Base-by-base conservation (phyloP, 768 basidiomycete species). In the Punctularia strigosozonata region DNA sequence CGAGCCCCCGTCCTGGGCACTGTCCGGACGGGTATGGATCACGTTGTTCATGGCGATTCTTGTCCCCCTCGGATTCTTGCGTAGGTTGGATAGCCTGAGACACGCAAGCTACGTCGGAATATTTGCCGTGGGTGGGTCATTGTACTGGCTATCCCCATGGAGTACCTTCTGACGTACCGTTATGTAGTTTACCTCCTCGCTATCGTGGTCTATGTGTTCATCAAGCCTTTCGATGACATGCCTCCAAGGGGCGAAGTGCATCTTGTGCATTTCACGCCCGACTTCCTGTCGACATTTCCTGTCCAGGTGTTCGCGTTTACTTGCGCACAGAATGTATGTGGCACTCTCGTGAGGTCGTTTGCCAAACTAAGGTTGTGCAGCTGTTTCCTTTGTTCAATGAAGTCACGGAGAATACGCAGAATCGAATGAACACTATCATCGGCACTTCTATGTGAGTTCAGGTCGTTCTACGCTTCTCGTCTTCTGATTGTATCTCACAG, bases 351-450 rank as follows among this genome's bases (percentile, higher is more conserved):
- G 8, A 34, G 10, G 13, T 21, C 18, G 8, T 3, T 13, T 38
- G 21, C 21, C 6, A 31, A 19, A 25, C 28, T 35, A 41, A 18
- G 12, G 24, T 31, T 20, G 23, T 26, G 10, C 47, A 98, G 87
- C 61, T 98, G 14, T 95, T 97, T 60, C 87, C 90, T 2, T 77
- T 95, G 38, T 94, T 80, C 63, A 97, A 97, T 55, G 94, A 98
- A 59, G 67, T 98, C 24, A 70, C 71, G 48, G 63, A 62, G 22
- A 95, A 94, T 54, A 75, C 77, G 2, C 92, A 95, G 55, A 50
- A 59, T 32, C 74, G 86, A 25, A 78, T 98, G 75, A 94, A 95
- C 56, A 64, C 69, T n/a, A 72, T 97, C 44, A 84, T 97, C 36
- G 79, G 80, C 7, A 66, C 80, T 0, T 85, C 90, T 5, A 91